A percentile compares a stretch with the other conserved stretches of the same genome.
phyloP scores from a whole-genome alignment of 306 rosid species.

The Pyrus pyrifolia region DNA sequence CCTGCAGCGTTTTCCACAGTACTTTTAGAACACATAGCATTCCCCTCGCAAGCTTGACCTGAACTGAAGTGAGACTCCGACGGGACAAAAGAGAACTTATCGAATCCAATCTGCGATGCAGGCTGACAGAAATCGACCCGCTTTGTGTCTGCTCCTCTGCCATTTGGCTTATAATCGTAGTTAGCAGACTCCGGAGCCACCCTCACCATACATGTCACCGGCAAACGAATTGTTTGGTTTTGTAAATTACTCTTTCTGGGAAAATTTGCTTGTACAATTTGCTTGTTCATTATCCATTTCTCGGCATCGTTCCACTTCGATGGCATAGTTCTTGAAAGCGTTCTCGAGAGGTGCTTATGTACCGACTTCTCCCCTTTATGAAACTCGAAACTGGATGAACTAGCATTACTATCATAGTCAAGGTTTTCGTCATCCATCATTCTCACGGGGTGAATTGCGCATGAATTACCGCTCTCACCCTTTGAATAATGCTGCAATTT shows the following conservation, averaged over 20 bases:
- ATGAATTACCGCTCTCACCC: conserved; percentile 54
- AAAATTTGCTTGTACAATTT: conserved; percentile 32
- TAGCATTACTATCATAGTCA: conserved; percentile 92
- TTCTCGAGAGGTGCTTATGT: conserved; percentile 46
- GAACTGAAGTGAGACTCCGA: conserved; percentile 30
- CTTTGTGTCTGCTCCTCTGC: conserved; percentile 54
- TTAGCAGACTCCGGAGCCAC: conserved; percentile 68
- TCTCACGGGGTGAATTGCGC: conserved; percentile 54
- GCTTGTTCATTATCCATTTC: conserved; percentile 88
- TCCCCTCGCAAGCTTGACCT: conserved; percentile 36
- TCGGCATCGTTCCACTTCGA: conserved; percentile 97
- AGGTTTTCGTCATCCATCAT: conserved; percentile 68
- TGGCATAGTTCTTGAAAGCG: conserved; percentile 67
- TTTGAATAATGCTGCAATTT: conserved; percentile 44
- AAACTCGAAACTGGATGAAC: conserved; percentile 97
- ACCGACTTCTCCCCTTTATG: conserved; percentile 71
- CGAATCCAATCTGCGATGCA: conserved; percentile 43
- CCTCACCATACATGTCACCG: conserved; percentile 46
- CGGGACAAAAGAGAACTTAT: conserved; percentile 68
- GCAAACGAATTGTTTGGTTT: conserved; percentile 53
- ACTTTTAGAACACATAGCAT: conserved; percentile 25
- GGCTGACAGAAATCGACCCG: conserved; percentile 72
- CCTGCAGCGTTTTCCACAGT: conserved; percentile 48
- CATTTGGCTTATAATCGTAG: conserved; percentile 43
- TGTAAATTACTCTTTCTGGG: conserved; percentile 46